A percentile compares a stretch with the other conserved stretches of the same genome.
These are phyloP conservation scores for Diaporthe australafricana DNA, from an alignment of 2,329 filamentous ascomycete genomes.

Conservation along the genomic window DNA sequence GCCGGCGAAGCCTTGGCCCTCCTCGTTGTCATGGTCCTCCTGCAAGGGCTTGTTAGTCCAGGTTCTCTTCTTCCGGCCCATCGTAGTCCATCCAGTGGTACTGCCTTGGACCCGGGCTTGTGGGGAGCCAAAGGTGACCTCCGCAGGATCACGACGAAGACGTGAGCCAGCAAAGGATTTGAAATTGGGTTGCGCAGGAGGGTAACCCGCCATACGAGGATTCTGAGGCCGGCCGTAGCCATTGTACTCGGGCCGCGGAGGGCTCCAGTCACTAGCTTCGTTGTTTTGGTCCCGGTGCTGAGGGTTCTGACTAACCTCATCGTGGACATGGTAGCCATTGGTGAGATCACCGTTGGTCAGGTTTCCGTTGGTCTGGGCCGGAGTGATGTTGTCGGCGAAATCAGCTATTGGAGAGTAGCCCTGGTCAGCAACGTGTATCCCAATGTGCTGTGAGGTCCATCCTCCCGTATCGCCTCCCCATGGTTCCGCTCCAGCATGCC, in stretches of 20 bases:
- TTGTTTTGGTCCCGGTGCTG: background rate
- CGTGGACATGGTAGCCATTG: background rate
- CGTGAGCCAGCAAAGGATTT: background rate
- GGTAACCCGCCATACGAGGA: background rate
- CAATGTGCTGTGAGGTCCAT: background rate
- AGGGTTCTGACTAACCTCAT: constrained; percentile 11
- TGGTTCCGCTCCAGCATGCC: background rate
- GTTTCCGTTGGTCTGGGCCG: background rate
- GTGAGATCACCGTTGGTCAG: background rate
- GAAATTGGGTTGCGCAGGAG: background rate
- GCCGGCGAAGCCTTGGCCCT: background rate
- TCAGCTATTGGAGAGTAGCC: background rate
- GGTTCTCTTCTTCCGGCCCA: background rate
- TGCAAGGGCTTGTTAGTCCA: constrained; percentile 4
- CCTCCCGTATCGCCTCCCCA: background rate
- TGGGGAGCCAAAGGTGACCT: constrained; percentile 22
- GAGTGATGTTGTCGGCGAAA: no score
- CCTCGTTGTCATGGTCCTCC: background rate
- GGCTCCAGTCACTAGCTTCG: constrained; percentile 16
- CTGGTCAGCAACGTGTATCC: background rate
- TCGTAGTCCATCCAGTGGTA: background rate
- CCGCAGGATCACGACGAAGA: background rate
- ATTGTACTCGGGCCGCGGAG: background rate
- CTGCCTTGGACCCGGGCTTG: background rate
- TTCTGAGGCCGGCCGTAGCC: background rate